phyloP scores from a whole-genome alignment of 345 rosid genomes.

The Zanthoxylum bungeanum region DNA sequence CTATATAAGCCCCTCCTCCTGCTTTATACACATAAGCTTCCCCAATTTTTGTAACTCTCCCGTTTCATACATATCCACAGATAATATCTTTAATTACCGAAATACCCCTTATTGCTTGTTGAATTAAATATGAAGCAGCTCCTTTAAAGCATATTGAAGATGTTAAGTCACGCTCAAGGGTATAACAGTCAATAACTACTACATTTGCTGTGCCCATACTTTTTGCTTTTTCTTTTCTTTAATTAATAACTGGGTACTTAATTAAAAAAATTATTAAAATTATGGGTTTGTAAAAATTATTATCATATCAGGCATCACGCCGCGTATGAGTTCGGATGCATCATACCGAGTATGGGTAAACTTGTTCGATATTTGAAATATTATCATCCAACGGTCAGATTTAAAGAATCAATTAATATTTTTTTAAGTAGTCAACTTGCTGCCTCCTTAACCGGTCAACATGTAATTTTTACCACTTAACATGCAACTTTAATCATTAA shows the following conservation, averaged over 20 bases:
- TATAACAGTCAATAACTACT: conserved; percentile 10
- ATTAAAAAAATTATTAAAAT: too few species aligned
- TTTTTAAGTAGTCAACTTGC: too few species aligned
- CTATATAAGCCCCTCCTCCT: conserved; percentile 3
- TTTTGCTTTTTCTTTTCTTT: not conserved
- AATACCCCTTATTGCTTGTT: not conserved
- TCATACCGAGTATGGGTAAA: too few species aligned
- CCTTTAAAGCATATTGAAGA: conserved; percentile 12
- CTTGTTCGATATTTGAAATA: too few species aligned
- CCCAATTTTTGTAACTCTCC: conserved; percentile 13
- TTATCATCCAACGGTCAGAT: too few species aligned
- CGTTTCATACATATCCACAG: not conserved
- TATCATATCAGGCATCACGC: too few species aligned
- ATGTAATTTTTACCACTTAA: too few species aligned
- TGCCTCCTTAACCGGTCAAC: too few species aligned
- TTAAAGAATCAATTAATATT: too few species aligned
- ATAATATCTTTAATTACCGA: not conserved
- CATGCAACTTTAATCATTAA: too few species aligned
- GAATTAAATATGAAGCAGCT: conserved; percentile 11
- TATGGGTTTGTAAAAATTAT: too few species aligned
- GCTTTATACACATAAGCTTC: conserved; percentile 22
- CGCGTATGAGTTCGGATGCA: too few species aligned
- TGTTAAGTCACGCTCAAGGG: conserved; percentile 25
- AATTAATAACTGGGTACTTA: not conserved
- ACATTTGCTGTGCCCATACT: conserved; percentile 8